Base-by-base conservation (phyloP, 768 basidiomycete species). In the Favolaschia claudopus region DNA sequence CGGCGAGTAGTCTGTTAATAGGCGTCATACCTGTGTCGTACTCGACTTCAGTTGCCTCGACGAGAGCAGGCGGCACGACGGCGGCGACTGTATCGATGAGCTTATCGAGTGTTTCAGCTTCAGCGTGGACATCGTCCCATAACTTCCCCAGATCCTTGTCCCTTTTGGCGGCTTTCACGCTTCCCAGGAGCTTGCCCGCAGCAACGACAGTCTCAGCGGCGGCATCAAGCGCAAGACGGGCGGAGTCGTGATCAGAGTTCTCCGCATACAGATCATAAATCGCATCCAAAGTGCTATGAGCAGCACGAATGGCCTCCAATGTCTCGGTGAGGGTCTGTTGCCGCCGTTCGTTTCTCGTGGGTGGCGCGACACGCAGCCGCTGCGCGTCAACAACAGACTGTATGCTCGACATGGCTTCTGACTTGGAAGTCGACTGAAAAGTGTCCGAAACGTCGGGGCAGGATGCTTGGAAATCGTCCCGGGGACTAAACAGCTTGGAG, bases 401-500 rank as follows among this genome's bases (percentile, higher is more conserved):
- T 29, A 54, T 13, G 28, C 51, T 42, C 14, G 8, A 4, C 20
- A 53, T 15, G 31, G 40, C 52, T 3, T 54, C 40, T 24, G 25
- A 20, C 10, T 39, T 4, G 5, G 27, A 33, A 10, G 33, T 36
- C 19, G 52, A 32, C 28, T 5, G 6, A 31, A 33, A 44, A 15
- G 36, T n/a, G 4, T 14, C 20, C 9, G 52, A 42, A 6, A 54
- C 52, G 22, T 54, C 52, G 15, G 42, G 52, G 7, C 14, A 13
- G 9, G 27, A n/a, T 15, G 27, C 38, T 54, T 54, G 52, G 28
- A 54, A 31, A n/a, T 54, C 52, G 28, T 44, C 42, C 19, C 52
- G 52, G 14, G 52, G 44, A 24, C 52, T 54, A 24, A 54, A 54
- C 6, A 54, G 52, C 25, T 44, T 43, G 19, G 52, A 54, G 24